These are phyloP conservation scores for Parathielavia appendiculata DNA, from an alignment of 495 filamentous ascomycete genomes.

Conservation along the genomic window DNA sequence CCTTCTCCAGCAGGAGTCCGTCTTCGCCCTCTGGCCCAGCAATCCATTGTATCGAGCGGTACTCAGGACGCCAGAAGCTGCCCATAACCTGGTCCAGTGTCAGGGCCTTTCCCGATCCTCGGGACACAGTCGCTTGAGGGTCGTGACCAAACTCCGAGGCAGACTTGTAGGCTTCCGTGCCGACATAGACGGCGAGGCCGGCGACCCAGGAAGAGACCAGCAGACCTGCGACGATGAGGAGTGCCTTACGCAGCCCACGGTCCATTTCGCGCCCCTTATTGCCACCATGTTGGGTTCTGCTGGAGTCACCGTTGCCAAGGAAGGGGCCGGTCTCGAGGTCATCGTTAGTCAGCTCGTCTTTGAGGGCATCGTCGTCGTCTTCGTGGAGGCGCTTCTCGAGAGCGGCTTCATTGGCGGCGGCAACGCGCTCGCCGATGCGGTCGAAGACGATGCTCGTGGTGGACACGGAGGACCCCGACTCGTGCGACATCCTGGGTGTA, in stretches of 20 bases:
- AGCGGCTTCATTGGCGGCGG: slow-evolving; percentile 30
- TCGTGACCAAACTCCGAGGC: slow-evolving; percentile 58
- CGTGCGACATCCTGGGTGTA: slow-evolving; percentile 41
- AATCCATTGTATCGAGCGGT: slow-evolving; percentile 82
- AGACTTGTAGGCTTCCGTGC: slow-evolving; percentile 59
- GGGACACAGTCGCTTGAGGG: slow-evolving; percentile 57
- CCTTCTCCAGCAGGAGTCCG: slow-evolving; percentile 70
- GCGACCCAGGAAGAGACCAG: slow-evolving; percentile 75
- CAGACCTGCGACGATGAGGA: slow-evolving; percentile 63
- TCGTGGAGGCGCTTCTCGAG: slow-evolving; percentile 27
- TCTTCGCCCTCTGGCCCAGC: slow-evolving; percentile 79
- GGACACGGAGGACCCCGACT: slow-evolving; percentile 63
- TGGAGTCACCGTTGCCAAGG: slow-evolving; percentile 30
- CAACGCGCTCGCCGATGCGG: slow-evolving; percentile 52
- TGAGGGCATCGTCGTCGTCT: slow-evolving; percentile 45
- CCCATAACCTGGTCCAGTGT: slow-evolving; percentile 73
- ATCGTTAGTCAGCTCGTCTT: slow-evolving; percentile 35
- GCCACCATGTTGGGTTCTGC: slow-evolving; percentile 7
- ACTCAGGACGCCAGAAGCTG: slow-evolving; percentile 63
- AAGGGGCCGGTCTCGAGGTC: slow-evolving; percentile 45
- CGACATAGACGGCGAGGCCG: slow-evolving; percentile 70
- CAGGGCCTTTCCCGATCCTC: slow-evolving; percentile 68
- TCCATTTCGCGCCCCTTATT: slow-evolving; percentile 45
- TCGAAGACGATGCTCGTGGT: slow-evolving; percentile 77
- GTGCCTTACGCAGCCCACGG: slow-evolving; percentile 55